Conservation (phyloP, 2,329 filamentous ascomycete genomes). For the Iodosphaeria phyllophila region DNA sequence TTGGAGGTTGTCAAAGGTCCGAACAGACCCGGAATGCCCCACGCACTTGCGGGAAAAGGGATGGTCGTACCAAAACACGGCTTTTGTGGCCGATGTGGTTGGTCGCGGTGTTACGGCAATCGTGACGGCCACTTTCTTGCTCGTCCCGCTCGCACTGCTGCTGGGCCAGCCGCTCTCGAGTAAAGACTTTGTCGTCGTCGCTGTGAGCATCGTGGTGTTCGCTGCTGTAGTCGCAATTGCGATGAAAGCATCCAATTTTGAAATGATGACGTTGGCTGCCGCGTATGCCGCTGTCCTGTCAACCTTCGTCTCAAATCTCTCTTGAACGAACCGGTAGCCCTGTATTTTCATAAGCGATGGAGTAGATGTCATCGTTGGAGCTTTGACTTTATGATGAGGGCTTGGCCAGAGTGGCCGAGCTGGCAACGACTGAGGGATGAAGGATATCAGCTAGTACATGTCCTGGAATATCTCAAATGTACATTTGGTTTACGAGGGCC, state of each 20-base stretch:
- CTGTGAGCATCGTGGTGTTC: conserved; percentile 6
- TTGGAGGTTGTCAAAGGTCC: conserved; percentile 3
- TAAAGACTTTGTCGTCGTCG: conserved; percentile 3
- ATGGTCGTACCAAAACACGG: conserved; percentile 4
- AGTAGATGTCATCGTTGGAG: too few relatives aligned
- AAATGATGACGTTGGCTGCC: conserved; percentile 8
- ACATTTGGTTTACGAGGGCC: too few relatives aligned
- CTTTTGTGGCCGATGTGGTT: conserved; percentile 1
- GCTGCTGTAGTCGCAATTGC: conserved; percentile 5
- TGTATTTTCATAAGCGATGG: too few relatives aligned
- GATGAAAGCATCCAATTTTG: conserved; percentile 8
- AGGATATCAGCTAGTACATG: too few relatives aligned
- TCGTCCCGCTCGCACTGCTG: conserved; percentile 1
- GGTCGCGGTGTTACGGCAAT: conserved; percentile 1
- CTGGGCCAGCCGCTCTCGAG: not conserved
- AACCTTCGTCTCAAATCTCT: conserved; percentile 7
- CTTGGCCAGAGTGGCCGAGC: too few relatives aligned
- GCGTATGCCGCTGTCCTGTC: conserved; percentile 10
- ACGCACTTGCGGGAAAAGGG: conserved; percentile 1
- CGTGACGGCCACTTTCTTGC: not conserved
- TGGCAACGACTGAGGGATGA: too few relatives aligned
- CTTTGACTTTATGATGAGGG: too few relatives aligned
- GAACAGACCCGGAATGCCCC: not conserved
- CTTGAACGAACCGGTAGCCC: too few relatives aligned
- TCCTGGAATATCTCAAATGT: too few relatives aligned